Conservation (phyloP, 192 early-diverging fungal species). For the Gigaspora rosea region DNA sequence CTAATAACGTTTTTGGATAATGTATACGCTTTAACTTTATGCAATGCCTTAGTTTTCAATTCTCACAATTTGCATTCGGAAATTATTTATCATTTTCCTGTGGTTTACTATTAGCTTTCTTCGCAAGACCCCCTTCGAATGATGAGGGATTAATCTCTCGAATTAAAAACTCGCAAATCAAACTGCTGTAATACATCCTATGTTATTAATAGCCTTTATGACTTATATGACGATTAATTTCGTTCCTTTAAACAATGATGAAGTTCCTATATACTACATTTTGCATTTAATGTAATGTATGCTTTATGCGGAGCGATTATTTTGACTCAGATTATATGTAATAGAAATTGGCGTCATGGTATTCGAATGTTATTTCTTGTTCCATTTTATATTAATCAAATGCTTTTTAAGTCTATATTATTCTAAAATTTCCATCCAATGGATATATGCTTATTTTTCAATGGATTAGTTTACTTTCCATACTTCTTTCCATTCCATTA, state of each 20-base stretch:
- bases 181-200: constrained; percentile 4
- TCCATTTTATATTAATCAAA: constrained; percentile 3
- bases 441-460: constrained; percentile 13
- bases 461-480: constrained; percentile 12
- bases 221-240: constrained; percentile 8
- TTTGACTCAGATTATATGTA: constrained; percentile 1
- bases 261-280: background rate
- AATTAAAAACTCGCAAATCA: constrained; percentile 2
- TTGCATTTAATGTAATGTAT: background rate
- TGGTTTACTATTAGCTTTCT: constrained; percentile 1
- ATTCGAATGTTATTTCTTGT: background rate
- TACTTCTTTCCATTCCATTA: background rate
- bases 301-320: constrained; percentile 2
- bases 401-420: constrained; percentile 11
- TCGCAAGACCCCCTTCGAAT: background rate
- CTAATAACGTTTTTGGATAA: background rate
- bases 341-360: background rate
- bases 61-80: background rate
- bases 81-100: constrained; percentile 15
- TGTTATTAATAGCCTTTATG: background rate
- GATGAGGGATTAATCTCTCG: background rate
- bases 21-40: background rate
- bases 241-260: constrained; percentile 1
- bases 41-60: background rate
- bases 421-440: background rate